Conservation (phyloP, 139 green algal genomes). For the Chlamydomonas sp. region DNA sequence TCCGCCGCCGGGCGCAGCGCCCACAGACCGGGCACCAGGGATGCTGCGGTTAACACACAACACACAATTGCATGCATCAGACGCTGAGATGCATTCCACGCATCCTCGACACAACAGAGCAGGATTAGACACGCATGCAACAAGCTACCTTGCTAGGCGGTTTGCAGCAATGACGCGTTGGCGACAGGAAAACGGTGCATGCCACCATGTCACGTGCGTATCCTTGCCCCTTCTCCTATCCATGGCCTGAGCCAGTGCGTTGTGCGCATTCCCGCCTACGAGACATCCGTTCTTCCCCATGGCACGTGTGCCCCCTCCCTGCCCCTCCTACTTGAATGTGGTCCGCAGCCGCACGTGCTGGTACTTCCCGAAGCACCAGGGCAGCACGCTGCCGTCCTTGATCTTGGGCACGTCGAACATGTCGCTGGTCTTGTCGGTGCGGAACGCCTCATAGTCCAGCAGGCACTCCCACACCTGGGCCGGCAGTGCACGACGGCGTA, state of each 20-base stretch:
- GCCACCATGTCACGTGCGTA: too few relatives aligned
- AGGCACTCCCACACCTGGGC: constrained; percentile 52
- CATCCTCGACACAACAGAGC: too few relatives aligned
- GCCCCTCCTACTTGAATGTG: constrained; percentile 16
- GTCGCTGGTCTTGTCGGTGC: constrained; percentile 37
- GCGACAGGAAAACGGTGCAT: too few relatives aligned
- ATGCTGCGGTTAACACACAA: background rate
- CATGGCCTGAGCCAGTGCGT: background rate
- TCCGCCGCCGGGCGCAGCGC: background rate
- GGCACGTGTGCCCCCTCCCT: background rate
- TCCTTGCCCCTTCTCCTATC: background rate
- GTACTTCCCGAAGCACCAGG: constrained; percentile 64
- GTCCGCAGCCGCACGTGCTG: constrained; percentile 41
- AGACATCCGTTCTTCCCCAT: constrained; percentile 5
- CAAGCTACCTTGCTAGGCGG: too few relatives aligned
- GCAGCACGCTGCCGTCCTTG: constrained; percentile 47
- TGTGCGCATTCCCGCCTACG: background rate
- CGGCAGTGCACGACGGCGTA: background rate
- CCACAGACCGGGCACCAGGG: constrained; percentile 30
- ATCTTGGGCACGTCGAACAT: constrained; percentile 45
- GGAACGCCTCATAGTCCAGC: constrained; percentile 56
- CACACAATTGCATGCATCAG: too few relatives aligned
- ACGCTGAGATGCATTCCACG: too few relatives aligned
- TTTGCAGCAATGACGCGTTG: too few relatives aligned
- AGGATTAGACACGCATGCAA: too few relatives aligned